phyloP scores from a whole-genome alignment of 2,329 filamentous ascomycete genomes.

The Penicillium verrucosum region DNA sequence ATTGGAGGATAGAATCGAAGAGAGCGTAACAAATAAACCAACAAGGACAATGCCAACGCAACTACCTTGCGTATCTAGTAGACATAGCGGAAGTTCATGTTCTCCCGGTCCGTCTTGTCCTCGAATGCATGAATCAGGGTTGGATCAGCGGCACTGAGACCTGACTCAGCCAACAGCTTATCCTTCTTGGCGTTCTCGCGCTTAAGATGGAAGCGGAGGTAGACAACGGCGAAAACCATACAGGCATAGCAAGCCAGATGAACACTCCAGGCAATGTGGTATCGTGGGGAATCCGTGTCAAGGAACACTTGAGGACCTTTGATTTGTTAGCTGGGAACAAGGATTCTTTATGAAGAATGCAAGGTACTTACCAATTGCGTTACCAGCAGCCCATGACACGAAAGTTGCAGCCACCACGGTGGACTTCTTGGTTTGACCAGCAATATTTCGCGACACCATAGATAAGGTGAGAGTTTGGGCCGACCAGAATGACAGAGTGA shows the following conservation, averaged over 20 bases:
- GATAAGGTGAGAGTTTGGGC: slow-evolving; percentile 65
- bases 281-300: slow-evolving; percentile 58
- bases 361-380: slow-evolving; percentile 55
- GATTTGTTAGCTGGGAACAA: neutral
- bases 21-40: neutral
- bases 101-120: slow-evolving; percentile 62
- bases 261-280: slow-evolving; percentile 66
- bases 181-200: slow-evolving; percentile 59
- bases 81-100: slow-evolving; percentile 59
- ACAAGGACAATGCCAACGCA: neutral
- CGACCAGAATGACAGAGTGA: slow-evolving; percentile 74
- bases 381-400: slow-evolving; percentile 65
- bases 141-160: slow-evolving; percentile 41
- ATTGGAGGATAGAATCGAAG: neutral
- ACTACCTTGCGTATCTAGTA: slow-evolving; percentile 32
- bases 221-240: slow-evolving; percentile 46
- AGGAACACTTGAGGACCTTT: slow-evolving; percentile 62
- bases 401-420: slow-evolving; percentile 68
- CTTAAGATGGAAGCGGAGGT: slow-evolving; percentile 4
- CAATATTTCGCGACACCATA: slow-evolving; percentile 66
- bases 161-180: slow-evolving; percentile 43
- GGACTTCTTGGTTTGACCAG: slow-evolving; percentile 70
- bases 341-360: neutral
- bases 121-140: slow-evolving; percentile 56
- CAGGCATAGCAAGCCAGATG: slow-evolving; percentile 67